Evolutionary conservation across 345 rosid species (phyloP).

Genomic region (Lepidium didymum): DNA sequence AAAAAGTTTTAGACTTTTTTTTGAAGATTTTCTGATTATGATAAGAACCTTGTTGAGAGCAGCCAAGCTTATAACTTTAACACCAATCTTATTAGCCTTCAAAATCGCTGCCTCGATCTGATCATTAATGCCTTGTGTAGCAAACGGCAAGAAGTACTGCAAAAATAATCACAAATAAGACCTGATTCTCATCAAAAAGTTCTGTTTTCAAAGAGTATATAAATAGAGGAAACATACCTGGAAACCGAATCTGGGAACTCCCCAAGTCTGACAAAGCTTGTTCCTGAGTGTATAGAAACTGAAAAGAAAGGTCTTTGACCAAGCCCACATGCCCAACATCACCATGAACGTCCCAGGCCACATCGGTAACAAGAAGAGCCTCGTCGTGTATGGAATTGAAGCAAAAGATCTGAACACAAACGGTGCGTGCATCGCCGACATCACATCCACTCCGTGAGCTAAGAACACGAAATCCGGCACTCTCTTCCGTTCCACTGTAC

Average conservation of each 20-base stretch:
- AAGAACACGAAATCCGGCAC: constrained; percentile 91
- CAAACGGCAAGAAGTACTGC: constrained; percentile 98
- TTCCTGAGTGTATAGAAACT: constrained; percentile 63
- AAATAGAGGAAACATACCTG: constrained; percentile 39
- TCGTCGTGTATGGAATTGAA: constrained; percentile 46
- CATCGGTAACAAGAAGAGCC: constrained; percentile 37
- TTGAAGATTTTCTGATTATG: neutral
- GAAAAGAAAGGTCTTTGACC: constrained; percentile 59
- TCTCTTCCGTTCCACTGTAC: constrained; percentile 40
- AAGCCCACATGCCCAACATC: constrained; percentile 65
- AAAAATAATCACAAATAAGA: neutral
- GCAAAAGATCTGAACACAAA: constrained; percentile 51
- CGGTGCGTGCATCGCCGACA: constrained; percentile 58
- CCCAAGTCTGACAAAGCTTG: constrained; percentile 69
- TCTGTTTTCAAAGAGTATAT: neutral
- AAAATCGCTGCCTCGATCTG: constrained; percentile 78
- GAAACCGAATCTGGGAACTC: constrained; percentile 78
- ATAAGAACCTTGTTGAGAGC: constrained; percentile 43
- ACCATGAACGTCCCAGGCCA: constrained; percentile 41
- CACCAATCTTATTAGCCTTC: constrained; percentile 70
- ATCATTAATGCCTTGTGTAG: constrained; percentile 71
- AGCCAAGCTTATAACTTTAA: constrained; percentile 94
- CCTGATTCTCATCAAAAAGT: neutral
- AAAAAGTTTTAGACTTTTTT: neutral
- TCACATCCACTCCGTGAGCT: constrained; percentile 79